phyloP scores from a whole-genome alignment of 106 monocot genomes.

The Amphibolis antarctica region DNA sequence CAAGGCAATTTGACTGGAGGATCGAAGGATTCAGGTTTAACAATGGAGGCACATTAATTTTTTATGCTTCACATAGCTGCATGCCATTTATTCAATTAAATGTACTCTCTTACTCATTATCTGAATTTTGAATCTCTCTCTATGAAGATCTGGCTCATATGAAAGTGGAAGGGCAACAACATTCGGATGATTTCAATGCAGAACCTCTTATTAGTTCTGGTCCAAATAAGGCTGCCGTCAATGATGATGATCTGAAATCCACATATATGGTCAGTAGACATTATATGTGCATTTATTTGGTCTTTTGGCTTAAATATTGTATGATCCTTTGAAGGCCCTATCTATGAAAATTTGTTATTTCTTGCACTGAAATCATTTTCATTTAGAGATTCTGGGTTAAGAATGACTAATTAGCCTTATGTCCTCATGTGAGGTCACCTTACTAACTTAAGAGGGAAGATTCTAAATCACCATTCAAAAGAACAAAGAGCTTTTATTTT shows the following conservation, averaged over 20 bases:
- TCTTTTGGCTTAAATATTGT: too few species aligned
- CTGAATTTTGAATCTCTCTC: neutral
- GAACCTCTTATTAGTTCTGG: constrained; percentile 36
- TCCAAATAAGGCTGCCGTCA: constrained; percentile 30
- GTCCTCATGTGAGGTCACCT: too few species aligned
- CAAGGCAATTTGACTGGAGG: constrained; percentile 24
- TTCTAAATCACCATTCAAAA: too few species aligned
- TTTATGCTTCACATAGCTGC: neutral
- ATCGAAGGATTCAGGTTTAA: constrained; percentile 36
- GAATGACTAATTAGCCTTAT: too few species aligned
- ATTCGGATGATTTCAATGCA: constrained; percentile 46
- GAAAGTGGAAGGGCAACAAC: constrained; percentile 51
- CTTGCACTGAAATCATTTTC: neutral
- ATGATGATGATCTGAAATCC: constrained; percentile 62
- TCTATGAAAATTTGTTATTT: too few species aligned
- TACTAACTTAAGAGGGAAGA: too few species aligned
- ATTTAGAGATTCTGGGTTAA: too few species aligned
- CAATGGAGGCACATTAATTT: neutral
- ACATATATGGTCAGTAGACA: constrained; percentile 30
- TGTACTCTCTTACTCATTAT: too few species aligned
- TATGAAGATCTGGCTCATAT: constrained; percentile 27
- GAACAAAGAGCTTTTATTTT: too few species aligned
- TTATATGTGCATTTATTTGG: neutral
- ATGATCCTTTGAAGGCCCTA: too few species aligned
- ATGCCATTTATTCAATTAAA: neutral